These are phyloP conservation scores for Colletotrichum tofieldiae DNA, from an alignment of 2,329 filamentous ascomycete species.

Conservation along the genomic window DNA sequence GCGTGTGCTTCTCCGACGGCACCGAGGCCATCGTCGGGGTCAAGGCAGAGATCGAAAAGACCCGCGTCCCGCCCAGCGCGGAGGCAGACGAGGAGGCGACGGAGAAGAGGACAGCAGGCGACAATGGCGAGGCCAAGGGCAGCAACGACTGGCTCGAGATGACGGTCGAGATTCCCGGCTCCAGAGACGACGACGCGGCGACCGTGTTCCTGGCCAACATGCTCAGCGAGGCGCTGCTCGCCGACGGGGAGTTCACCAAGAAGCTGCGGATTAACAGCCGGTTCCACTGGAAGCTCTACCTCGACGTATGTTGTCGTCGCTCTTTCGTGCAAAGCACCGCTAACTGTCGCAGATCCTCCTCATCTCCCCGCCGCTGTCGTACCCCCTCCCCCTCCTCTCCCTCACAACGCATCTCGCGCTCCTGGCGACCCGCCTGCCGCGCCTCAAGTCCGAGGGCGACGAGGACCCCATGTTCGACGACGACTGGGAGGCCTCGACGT, in stretches of 20 bases:
- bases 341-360: constrained; percentile 79
- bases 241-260: constrained; percentile 77
- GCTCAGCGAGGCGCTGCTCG: constrained; percentile 88
- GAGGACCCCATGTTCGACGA: constrained; percentile 99
- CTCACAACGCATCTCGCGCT: constrained; percentile 95
- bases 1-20: constrained; percentile 94
- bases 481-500: constrained; percentile 90
- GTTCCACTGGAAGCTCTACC: constrained; percentile 97
- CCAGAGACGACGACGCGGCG: constrained; percentile 90
- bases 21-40: constrained; percentile 96
- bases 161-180: constrained; percentile 91
- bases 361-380: constrained; percentile 92
- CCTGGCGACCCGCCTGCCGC: constrained; percentile 86
- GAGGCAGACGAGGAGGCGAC: constrained; percentile 58
- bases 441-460: constrained; percentile 88
- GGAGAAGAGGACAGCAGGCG: constrained; percentile 45
- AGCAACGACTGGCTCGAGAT: constrained; percentile 87
- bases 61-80: constrained; percentile 52
- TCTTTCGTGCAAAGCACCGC: constrained; percentile 1
- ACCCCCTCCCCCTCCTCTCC: constrained; percentile 92
- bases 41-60: constrained; percentile 93
- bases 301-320: constrained; percentile 79
- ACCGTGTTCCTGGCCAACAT: constrained; percentile 91
- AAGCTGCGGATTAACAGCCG: constrained; percentile 88
- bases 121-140: constrained; percentile 58